phyloP scores from a whole-genome alignment of 768 basidiomycete genomes.

The Tylopilus sp. region DNA sequence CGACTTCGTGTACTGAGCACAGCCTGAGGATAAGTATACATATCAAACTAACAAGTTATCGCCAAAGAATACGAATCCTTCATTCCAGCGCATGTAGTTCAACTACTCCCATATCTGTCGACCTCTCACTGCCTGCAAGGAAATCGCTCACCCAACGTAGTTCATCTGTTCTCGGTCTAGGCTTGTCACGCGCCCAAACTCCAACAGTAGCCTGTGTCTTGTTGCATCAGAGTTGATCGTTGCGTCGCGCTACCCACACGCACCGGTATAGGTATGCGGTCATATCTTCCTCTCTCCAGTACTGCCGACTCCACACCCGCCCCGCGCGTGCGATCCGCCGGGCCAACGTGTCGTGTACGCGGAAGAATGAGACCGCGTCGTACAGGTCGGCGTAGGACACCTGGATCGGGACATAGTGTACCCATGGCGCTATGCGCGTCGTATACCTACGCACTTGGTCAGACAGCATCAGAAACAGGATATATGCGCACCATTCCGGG shows the following conservation, averaged over 20 bases:
- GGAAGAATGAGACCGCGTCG: slow-evolving; percentile 72
- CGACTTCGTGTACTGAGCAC: too few species aligned
- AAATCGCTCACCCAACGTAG: slow-evolving; percentile 24
- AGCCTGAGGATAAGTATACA: too few species aligned
- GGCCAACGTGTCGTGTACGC: slow-evolving; percentile 60
- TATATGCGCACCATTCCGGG: slow-evolving; percentile 57
- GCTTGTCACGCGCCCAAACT: slow-evolving; percentile 54
- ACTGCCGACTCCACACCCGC: slow-evolving; percentile 50
- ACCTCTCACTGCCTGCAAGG: too few species aligned
- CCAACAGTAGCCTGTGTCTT: slow-evolving; percentile 48
- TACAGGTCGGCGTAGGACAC: slow-evolving; percentile 64
- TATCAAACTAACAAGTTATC: too few species aligned
- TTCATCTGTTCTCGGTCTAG: slow-evolving; percentile 42
- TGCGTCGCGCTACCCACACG: slow-evolving; percentile 2
- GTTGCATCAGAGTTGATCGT: neutral
- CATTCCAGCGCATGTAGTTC: too few species aligned
- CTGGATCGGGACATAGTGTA: slow-evolving; percentile 72
- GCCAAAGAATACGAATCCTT: too few species aligned
- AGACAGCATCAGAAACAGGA: neutral
- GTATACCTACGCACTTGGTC: slow-evolving; percentile 38
- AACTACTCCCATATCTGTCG: too few species aligned
- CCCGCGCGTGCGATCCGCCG: slow-evolving; percentile 55
- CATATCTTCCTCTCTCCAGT: slow-evolving; percentile 62
- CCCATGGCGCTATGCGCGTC: slow-evolving; percentile 61
- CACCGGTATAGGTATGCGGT: slow-evolving; percentile 58